Evolutionary conservation across 1,284 basidiomycete species (phyloP), one percentile per base, ranked within the genome.

Genomic region (Fomes fomentarius): DNA sequence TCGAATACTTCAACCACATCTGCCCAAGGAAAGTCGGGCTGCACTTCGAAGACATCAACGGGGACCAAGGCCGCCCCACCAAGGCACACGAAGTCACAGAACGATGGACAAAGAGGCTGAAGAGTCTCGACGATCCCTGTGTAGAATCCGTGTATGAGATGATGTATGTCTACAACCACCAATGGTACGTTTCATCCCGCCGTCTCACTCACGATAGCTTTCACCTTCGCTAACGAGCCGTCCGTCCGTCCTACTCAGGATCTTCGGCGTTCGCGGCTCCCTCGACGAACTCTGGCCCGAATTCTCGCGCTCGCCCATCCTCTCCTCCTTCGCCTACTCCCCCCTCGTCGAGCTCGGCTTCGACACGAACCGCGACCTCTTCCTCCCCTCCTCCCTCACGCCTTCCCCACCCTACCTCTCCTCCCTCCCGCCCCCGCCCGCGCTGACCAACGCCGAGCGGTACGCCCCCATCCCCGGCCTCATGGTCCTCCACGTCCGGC

Each of bases 401-500:
- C n/a, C n/a, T n/a, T 9, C 44, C 10, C 57, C 54, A 35, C 52
- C 56, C 2, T 63, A 58, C 47, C 60, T 57, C 47, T 41, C 61
- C 17, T n/a, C n/a, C n/a, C n/a, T n/a, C n/a, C n/a, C n/a, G n/a
- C 44, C 28, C 40, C 25, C 2, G 6, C 54, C 58, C 6, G 41
- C 44, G 34, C 30, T 38, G 21, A 39, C 53, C 30, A 33, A 41
- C 47, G 50, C 54, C 46, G 52, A 62, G 40, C 64, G 62, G 22
- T 65, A 67, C 57, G n/a, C 62, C n/a, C 47, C 52, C 28, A 62
- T 75, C 22, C 65, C 69, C 0, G 78, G 77, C n/a, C 69, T 84
- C 2, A 68, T 88, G 17, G 85, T 77, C 1, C 61, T 88, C 4
- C 85, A 88, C 62, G 61, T 87, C 21, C 80, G 86, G 6, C 72